Conservation (phyloP, 371 early-diverging fungal species). For the Amoeboaphelidium occidentale region DNA sequence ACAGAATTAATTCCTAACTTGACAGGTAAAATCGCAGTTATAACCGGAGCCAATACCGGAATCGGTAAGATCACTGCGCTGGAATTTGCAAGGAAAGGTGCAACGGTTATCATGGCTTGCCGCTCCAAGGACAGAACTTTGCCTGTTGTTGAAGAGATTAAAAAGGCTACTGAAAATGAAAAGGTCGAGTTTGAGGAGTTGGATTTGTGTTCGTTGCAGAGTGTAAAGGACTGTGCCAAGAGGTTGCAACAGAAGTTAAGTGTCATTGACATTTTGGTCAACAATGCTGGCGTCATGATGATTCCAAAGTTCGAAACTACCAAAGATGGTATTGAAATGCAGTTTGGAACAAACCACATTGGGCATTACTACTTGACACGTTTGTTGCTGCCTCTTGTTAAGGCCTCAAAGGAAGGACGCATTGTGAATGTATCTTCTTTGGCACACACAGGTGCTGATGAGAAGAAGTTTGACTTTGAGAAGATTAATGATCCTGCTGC, state of each 20-base stretch:
- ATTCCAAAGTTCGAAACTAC: constrained; percentile 27
- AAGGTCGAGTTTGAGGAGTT: constrained; percentile 18
- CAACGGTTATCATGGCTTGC: constrained; percentile 16
- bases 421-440: constrained; percentile 2
- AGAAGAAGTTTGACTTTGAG: background rate
- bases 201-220: constrained; percentile 18
- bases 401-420: background rate
- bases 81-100: constrained; percentile 25
- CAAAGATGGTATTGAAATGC: constrained; percentile 39
- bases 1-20: constrained; percentile 4
- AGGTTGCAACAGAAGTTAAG: constrained; percentile 3
- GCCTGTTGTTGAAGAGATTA: constrained; percentile 10
- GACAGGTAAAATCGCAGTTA: constrained; percentile 23
- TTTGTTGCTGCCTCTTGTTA: background rate
- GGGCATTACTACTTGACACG: constrained; percentile 42
- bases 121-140: constrained; percentile 9
- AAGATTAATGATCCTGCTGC: no score
- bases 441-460: background rate
- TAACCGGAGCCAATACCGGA: constrained; percentile 46
- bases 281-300: constrained; percentile 44
- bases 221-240: constrained; percentile 10
- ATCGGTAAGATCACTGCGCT: constrained; percentile 29
- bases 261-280: constrained; percentile 19
- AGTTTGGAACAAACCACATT: constrained; percentile 50
- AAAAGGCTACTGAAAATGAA: constrained; percentile 5